Percentiles rank a stretch among this genome's conserved stretches.
Conservation (phyloP, 2,329 filamentous ascomycete species). For the Penicillium polonicum region DNA sequence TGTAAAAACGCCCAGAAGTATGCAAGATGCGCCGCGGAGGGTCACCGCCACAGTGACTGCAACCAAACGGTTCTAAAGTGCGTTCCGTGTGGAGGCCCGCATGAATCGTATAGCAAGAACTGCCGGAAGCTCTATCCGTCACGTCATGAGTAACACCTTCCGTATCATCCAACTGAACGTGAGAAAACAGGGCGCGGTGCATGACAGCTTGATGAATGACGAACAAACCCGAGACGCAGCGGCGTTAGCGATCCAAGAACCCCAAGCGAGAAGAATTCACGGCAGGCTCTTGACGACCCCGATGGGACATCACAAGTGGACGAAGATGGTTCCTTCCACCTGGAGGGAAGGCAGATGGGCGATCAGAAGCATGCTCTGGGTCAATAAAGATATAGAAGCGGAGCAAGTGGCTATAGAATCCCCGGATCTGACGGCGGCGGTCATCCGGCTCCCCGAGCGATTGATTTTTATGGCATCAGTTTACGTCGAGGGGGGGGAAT, state of each 20-base stretch:
- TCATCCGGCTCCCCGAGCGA: neutral
- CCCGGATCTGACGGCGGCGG: slow-evolving; percentile 18
- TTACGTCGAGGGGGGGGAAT: slow-evolving; percentile 23
- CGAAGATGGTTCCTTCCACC: too few species aligned
- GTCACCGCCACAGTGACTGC: slow-evolving; percentile 17
- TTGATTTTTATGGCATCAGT: slow-evolving; percentile 28
- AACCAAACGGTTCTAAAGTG: slow-evolving; percentile 18
- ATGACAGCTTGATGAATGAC: slow-evolving; percentile 23
- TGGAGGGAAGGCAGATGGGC: too few species aligned
- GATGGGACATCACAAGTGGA: too few species aligned
- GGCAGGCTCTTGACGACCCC: too few species aligned
- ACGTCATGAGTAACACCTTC: slow-evolving; percentile 20
- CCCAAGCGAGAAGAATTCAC: too few species aligned
- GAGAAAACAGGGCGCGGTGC: slow-evolving; percentile 19
- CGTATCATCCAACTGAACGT: slow-evolving; percentile 22
- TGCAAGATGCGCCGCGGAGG: slow-evolving; percentile 15
- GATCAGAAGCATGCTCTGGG: too few species aligned
- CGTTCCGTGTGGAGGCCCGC: slow-evolving; percentile 15
- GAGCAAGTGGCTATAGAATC: slow-evolving; percentile 2
- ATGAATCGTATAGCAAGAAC: slow-evolving; percentile 24
- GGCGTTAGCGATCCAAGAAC: too few species aligned
- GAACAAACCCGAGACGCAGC: neutral
- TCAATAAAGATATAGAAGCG: too few species aligned
- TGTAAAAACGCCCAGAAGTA: slow-evolving; percentile 21
- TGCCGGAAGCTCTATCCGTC: slow-evolving; percentile 21